These are phyloP conservation scores for Colletotrichum caudatum DNA, from an alignment of 2,329 filamentous ascomycete species.

Conservation along the genomic window DNA sequence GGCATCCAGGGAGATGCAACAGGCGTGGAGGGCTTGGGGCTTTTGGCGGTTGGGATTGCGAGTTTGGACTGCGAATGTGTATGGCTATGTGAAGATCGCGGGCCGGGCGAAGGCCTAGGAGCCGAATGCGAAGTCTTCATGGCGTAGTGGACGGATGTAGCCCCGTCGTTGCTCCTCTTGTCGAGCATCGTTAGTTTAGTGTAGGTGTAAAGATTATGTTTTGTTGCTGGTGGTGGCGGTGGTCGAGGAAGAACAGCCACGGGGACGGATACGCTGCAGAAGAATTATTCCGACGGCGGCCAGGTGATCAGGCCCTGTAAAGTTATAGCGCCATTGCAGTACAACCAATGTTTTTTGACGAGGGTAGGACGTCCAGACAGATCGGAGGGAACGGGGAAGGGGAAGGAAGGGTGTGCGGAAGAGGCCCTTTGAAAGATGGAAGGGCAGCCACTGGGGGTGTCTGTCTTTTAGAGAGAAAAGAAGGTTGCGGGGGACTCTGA, in stretches of 20 bases:
- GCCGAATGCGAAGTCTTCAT: conserved; percentile 59
- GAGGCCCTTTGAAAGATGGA: conserved; percentile 37
- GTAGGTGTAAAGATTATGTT: conserved; percentile 20
- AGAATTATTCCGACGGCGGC: conserved; percentile 37
- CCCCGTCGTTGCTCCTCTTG: conserved; percentile 51
- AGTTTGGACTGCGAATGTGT: conserved; percentile 58
- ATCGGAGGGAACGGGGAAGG: conserved; percentile 34
- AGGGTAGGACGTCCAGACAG: conserved; percentile 32
- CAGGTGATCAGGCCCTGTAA: conserved; percentile 39
- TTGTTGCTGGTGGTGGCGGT: not conserved
- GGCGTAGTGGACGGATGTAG: conserved; percentile 53
- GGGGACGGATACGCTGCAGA: conserved; percentile 30
- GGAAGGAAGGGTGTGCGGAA: conserved; percentile 38
- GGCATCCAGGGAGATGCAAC: conserved; percentile 63
- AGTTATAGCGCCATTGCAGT: conserved; percentile 38
- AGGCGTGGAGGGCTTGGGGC: conserved; percentile 63
- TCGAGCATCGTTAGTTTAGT: conserved; percentile 49
- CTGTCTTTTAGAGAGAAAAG: conserved; percentile 39
- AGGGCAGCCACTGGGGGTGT: conserved; percentile 33
- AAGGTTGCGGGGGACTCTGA: conserved; percentile 41
- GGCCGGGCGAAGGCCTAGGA: conserved; percentile 51
- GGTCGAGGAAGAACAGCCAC: not conserved
- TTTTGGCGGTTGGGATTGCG: conserved; percentile 46
- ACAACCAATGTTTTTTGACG: conserved; percentile 20
- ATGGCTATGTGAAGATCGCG: conserved; percentile 51